phyloP scores from a whole-genome alignment of 2,329 filamentous ascomycete genomes.

The Fusarium proliferatum region DNA sequence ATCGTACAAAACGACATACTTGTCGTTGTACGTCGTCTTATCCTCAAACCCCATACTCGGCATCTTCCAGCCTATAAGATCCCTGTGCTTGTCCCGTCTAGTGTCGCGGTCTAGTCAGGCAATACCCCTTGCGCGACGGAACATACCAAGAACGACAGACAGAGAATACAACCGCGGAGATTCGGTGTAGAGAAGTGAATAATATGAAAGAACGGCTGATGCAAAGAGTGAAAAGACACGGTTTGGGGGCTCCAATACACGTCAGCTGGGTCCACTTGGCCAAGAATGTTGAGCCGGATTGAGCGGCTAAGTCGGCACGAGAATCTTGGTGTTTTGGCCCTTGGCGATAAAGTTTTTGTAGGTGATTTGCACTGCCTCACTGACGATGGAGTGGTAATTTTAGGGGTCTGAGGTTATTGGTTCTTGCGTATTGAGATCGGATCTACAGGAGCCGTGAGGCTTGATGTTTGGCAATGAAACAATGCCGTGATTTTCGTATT shows the following conservation, averaged over 20 bases:
- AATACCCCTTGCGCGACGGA: constrained; percentile 10
- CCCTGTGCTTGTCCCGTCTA: not conserved
- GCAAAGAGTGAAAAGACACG: not conserved
- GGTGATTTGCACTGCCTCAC: not conserved
- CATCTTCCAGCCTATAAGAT: constrained; percentile 17
- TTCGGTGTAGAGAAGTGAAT: not conserved
- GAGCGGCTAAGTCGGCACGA: constrained; percentile 28
- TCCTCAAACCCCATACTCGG: constrained; percentile 10
- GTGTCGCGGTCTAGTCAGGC: constrained; percentile 9
- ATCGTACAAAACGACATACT: constrained; percentile 56
- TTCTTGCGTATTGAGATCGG: not conserved
- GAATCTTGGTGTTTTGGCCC: constrained; percentile 16
- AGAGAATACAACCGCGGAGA: not conserved
- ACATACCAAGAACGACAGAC: not conserved
- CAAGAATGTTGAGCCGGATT: constrained; percentile 25
- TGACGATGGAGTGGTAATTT: not conserved
- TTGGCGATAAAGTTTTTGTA: constrained; percentile 23
- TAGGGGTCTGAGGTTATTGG: not conserved
- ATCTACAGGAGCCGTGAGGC: not conserved
- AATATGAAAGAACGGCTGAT: not conserved
- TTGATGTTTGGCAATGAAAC: not conserved
- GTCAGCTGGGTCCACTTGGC: constrained; percentile 44
- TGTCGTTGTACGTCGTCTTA: constrained; percentile 49
- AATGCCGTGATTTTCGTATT: not conserved
- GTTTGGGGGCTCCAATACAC: constrained; percentile 18